A percentile compares a stretch with the other conserved stretches of the same genome.
Evolutionary conservation across 202 grass and related monocot genomes (phyloP).

Genomic region (Thinopyrum obtusiflorum): DNA sequence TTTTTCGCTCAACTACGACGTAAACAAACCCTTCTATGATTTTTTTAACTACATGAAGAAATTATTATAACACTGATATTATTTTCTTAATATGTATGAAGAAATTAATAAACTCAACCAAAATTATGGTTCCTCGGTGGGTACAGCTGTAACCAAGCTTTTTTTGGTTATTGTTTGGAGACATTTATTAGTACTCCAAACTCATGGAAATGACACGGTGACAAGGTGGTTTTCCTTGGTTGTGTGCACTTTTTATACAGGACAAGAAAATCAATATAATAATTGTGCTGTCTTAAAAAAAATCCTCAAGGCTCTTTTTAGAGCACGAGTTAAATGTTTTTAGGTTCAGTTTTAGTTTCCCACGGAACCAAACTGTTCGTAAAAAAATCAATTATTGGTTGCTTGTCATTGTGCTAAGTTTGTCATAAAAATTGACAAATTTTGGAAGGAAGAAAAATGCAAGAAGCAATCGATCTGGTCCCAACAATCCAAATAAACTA

Average conservation of each 20-base stretch:
- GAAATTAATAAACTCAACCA: background rate
- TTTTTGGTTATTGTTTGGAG: background rate
- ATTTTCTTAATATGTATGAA: background rate
- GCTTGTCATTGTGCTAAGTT: background rate
- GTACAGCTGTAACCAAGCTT: background rate
- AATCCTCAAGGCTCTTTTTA: background rate
- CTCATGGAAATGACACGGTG: background rate
- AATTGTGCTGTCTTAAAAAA: background rate
- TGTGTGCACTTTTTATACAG: background rate
- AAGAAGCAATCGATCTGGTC: constrained; percentile 6
- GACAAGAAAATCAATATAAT: background rate
- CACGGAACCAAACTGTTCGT: background rate
- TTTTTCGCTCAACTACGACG: background rate
- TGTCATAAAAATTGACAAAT: background rate
- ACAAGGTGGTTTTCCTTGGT: background rate
- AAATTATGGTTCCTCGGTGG: too few species aligned
- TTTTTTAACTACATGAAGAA: background rate
- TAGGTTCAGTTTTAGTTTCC: background rate
- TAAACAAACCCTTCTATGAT: background rate
- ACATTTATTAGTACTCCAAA: background rate
- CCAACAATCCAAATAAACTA: constrained; percentile 25
- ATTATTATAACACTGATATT: background rate
- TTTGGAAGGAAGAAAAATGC: constrained; percentile 10
- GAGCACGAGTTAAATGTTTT: background rate
- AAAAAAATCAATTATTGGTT: background rate